Conservation (phyloP, 2,329 filamentous ascomycete genomes). For the Aplosporella prunicola region DNA sequence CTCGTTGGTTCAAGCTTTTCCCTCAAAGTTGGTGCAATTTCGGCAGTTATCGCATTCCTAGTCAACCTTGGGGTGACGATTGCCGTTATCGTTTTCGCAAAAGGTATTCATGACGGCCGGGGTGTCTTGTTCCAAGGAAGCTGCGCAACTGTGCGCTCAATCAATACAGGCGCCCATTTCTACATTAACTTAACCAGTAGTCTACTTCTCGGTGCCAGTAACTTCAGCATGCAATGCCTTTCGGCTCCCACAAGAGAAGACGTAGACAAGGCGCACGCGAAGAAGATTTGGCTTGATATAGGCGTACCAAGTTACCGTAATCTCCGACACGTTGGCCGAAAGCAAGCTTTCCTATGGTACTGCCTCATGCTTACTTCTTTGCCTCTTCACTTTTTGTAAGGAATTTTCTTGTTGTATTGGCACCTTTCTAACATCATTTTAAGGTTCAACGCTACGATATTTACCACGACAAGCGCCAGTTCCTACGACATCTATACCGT, state of each 20-base stretch:
- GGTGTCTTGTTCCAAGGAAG: no score
- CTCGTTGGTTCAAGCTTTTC: no score
- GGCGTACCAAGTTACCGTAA: neutral
- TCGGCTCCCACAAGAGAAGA: neutral
- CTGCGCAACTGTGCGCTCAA: no score
- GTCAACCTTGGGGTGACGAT: no score
- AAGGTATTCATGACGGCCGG: no score
- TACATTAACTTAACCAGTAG: no score
- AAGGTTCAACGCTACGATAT: neutral
- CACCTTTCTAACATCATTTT: neutral
- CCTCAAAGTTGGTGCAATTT: no score
- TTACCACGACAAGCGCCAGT: neutral
- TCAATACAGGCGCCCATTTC: no score
- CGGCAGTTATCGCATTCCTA: no score
- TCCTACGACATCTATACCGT: neutral
- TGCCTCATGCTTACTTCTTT: neutral
- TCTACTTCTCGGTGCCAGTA: neutral
- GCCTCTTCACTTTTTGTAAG: neutral
- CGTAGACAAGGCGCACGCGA: neutral
- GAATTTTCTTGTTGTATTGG: neutral
- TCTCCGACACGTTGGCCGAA: neutral
- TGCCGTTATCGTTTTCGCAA: no score
- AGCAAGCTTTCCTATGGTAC: neutral
- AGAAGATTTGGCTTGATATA: neutral
- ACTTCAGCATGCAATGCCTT: conserved; percentile 2